A percentile compares a stretch with the other conserved stretches of the same genome.
Conservation (phyloP, 2,329 filamentous ascomycete genomes). For the Thelonectria discophora region DNA sequence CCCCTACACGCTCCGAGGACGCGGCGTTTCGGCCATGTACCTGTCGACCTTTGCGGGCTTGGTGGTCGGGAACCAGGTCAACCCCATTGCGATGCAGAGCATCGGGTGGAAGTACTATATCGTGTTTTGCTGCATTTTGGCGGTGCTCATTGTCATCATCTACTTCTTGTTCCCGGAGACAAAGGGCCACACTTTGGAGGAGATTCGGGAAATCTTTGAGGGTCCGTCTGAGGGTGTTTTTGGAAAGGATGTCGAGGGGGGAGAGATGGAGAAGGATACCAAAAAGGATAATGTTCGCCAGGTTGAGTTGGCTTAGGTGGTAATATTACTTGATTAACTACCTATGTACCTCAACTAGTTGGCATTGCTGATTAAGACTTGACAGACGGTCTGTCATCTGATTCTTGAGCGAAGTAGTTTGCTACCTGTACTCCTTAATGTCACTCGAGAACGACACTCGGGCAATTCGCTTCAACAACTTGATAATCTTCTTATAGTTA, state of each 20-base stretch:
- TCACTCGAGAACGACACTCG: too few relatives aligned
- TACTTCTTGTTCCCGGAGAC: conserved; percentile 52
- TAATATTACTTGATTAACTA: not conserved
- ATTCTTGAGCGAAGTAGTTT: too few relatives aligned
- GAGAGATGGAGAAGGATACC: conserved; percentile 2
- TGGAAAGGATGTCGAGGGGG: conserved; percentile 14
- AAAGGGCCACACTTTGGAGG: conserved; percentile 43
- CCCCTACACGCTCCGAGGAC: conserved; percentile 35
- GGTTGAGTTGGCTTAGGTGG: conserved; percentile 27
- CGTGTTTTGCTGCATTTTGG: conserved; percentile 49
- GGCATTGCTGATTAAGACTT: too few relatives aligned
- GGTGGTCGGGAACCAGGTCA: conserved; percentile 51
- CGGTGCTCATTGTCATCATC: conserved; percentile 44
- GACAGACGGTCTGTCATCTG: too few relatives aligned
- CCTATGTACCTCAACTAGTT: too few relatives aligned
- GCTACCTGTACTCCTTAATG: too few relatives aligned
- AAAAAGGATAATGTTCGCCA: conserved; percentile 32
- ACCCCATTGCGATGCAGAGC: conserved; percentile 50
- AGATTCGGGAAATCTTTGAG: conserved; percentile 45
- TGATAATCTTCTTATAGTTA: too few relatives aligned
- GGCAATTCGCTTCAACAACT: too few relatives aligned
- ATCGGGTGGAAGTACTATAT: conserved; percentile 54
- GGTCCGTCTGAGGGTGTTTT: conserved; percentile 20
- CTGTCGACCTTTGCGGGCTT: conserved; percentile 32
- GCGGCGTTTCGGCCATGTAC: conserved; percentile 34